Evolutionary conservation across 192 early-diverging fungal species (phyloP).

Genomic region (Coemansia sp.): DNA sequence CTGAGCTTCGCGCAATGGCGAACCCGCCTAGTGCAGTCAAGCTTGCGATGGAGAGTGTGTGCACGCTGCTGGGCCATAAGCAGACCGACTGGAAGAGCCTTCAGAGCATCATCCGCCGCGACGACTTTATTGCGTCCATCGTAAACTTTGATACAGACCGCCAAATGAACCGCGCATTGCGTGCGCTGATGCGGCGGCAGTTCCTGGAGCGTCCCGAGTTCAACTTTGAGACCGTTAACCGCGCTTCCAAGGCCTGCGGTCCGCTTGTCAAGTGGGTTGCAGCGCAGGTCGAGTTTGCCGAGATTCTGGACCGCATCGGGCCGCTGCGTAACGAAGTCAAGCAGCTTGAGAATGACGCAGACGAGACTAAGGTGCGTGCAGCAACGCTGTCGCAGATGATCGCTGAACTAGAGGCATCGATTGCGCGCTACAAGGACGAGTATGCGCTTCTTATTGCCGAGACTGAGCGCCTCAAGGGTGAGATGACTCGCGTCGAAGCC

Average conservation of each 20-base stretch:
- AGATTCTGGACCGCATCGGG: slow-evolving; percentile 92
- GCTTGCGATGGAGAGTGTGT: slow-evolving; percentile 96
- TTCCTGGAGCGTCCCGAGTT: slow-evolving; percentile 85
- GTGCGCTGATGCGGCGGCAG: slow-evolving; percentile 75
- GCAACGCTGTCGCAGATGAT: slow-evolving; percentile 77
- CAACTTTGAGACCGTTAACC: slow-evolving; percentile 95
- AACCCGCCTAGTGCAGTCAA: slow-evolving; percentile 97
- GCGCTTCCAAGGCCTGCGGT: slow-evolving; percentile 97
- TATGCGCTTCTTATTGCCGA: slow-evolving; percentile 96
- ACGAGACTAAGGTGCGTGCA: slow-evolving; percentile 69
- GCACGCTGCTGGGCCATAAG: slow-evolving; percentile 85
- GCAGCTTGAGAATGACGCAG: slow-evolving; percentile 75
- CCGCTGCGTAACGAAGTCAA: slow-evolving; percentile 92
- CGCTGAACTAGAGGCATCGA: slow-evolving; percentile 78
- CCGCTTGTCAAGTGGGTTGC: slow-evolving; percentile 97
- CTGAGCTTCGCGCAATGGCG: slow-evolving; percentile 94
- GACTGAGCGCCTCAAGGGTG: slow-evolving; percentile 82
- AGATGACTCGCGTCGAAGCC: slow-evolving; percentile 89
- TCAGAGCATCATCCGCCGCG: slow-evolving; percentile 83
- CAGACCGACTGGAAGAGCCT: slow-evolving; percentile 89
- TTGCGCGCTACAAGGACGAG: slow-evolving; percentile 93
- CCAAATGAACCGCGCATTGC: slow-evolving; percentile 70
- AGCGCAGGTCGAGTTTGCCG: slow-evolving; percentile 91
- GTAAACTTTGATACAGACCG: slow-evolving; percentile 92
- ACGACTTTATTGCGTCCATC: slow-evolving; percentile 97